Percentiles rank a stretch among this genome's conserved stretches.
These are phyloP conservation scores for Boletales sp. DNA, from an alignment of 768 basidiomycete genomes.

Conservation along the genomic window DNA sequence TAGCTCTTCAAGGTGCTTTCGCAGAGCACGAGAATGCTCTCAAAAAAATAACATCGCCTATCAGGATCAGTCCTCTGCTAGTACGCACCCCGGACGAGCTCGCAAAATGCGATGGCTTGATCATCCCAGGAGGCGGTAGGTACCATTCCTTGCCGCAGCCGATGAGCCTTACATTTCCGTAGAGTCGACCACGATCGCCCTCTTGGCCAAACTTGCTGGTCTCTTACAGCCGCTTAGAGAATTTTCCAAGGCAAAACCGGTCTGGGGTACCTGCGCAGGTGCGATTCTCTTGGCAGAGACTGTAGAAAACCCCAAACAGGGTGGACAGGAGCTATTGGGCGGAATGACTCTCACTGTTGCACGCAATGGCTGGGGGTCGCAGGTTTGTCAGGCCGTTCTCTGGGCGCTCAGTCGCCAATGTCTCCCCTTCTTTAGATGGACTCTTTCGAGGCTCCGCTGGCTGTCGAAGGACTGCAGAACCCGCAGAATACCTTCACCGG, in stretches of 20 bases:
- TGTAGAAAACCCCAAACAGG: conserved; percentile 76
- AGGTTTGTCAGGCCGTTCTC: conserved; percentile 43
- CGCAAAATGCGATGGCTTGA: conserved; percentile 70
- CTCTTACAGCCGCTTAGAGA: conserved; percentile 75
- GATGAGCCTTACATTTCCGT: not conserved
- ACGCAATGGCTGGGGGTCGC: conserved; percentile 93
- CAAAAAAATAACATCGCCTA: conserved; percentile 48
- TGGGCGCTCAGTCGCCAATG: not conserved
- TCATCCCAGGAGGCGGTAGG: conserved; percentile 90
- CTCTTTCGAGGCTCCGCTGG: conserved; percentile 81
- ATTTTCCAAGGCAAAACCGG: conserved; percentile 68
- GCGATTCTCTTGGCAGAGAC: conserved; percentile 81
- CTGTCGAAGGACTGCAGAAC: conserved; percentile 59
- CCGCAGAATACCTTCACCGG: conserved; percentile 66
- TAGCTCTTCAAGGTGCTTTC: conserved; percentile 93
- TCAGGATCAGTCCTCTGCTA: conserved; percentile 45
- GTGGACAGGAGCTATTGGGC: conserved; percentile 82
- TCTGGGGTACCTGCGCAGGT: conserved; percentile 97
- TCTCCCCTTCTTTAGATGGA: conserved; percentile 53
- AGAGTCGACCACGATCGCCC: conserved; percentile 93
- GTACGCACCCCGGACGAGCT: conserved; percentile 80
- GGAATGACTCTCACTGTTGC: conserved; percentile 77
- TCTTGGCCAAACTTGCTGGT: conserved; percentile 68
- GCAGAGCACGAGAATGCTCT: conserved; percentile 77
- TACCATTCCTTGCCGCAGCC: not conserved